Conservation (phyloP, 2,329 filamentous ascomycete genomes). For the Ophiostoma himal-ulmi region DNA sequence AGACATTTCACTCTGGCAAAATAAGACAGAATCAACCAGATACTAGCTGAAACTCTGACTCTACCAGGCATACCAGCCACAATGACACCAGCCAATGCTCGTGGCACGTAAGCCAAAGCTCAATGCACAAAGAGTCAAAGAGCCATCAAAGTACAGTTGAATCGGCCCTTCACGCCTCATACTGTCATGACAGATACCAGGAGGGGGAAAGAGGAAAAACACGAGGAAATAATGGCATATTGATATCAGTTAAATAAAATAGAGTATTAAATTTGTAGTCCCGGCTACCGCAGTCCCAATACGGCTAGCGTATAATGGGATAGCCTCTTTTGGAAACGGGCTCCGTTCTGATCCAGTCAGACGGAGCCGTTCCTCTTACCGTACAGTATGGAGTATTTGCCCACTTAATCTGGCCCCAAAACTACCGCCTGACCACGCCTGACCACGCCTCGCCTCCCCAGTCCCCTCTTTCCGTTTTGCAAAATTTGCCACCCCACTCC, state of each 20-base stretch:
- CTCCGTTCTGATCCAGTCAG: constrained; percentile 22
- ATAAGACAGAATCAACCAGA: background rate
- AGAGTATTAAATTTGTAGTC: background rate
- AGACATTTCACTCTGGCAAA: background rate
- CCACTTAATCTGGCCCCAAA: background rate
- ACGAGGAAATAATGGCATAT: background rate
- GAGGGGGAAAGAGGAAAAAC: constrained; percentile 7
- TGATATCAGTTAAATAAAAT: background rate
- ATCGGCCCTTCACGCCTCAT: constrained; percentile 8
- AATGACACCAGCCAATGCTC: background rate
- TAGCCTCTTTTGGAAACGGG: constrained; percentile 10
- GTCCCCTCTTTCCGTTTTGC: constrained; percentile 7
- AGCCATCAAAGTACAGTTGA: background rate
- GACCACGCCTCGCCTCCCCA: constrained; percentile 4
- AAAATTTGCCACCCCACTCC: background rate
- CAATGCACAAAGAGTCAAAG: constrained; percentile 5
- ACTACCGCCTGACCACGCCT: constrained; percentile 16
- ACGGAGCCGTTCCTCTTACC: constrained; percentile 14
- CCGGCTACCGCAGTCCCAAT: background rate
- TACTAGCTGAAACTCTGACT: background rate
- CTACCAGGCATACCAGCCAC: background rate
- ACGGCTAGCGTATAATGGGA: background rate
- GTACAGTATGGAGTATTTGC: constrained; percentile 10
- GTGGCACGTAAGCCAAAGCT: no score
- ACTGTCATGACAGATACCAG: background rate